These are phyloP conservation scores for Parafenestella ontariensis DNA, from an alignment of 2,329 filamentous ascomycete genomes.

Conservation along the genomic window DNA sequence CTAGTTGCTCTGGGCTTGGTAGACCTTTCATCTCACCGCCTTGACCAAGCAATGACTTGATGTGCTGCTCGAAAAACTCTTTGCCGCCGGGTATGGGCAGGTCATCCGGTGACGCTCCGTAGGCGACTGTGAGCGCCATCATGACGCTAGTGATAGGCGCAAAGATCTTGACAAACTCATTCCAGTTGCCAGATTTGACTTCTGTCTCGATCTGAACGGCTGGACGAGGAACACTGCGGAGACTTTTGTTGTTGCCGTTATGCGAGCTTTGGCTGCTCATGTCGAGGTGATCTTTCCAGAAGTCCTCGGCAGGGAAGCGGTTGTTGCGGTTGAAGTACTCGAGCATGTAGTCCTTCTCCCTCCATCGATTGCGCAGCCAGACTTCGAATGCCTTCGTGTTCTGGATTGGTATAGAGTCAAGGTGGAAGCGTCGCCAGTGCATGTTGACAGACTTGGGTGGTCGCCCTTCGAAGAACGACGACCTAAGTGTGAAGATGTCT, in stretches of 20 bases:
- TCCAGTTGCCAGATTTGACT: slow-evolving; percentile 58
- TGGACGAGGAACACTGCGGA: slow-evolving; percentile 39
- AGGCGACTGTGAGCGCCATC: slow-evolving; percentile 56
- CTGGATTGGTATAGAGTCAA: slow-evolving; percentile 81
- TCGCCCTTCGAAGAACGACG: slow-evolving; percentile 86
- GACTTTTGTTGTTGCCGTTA: slow-evolving; percentile 43
- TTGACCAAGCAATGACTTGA: slow-evolving; percentile 39
- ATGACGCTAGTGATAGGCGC: slow-evolving; percentile 59
- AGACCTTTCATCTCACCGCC: slow-evolving; percentile 44
- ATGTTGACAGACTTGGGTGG: slow-evolving; percentile 96
- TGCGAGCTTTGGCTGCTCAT: slow-evolving; percentile 43
- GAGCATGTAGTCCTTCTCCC: slow-evolving; percentile 88
- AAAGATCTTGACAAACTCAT: slow-evolving; percentile 61
- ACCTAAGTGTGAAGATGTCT: slow-evolving; percentile 83
- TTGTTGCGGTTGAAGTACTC: slow-evolving; percentile 79
- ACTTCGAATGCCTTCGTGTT: slow-evolving; percentile 76
- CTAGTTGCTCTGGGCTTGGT: slow-evolving; percentile 44
- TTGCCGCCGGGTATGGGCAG: slow-evolving; percentile 43
- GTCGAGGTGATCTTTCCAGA: slow-evolving; percentile 51
- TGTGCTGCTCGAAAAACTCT: slow-evolving; percentile 45
- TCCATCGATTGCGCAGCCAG: slow-evolving; percentile 88
- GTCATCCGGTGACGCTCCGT: slow-evolving; percentile 48
- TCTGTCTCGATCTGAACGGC: slow-evolving; percentile 57
- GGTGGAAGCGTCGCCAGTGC: slow-evolving; percentile 86
- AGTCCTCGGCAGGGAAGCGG: slow-evolving; percentile 75